Base-by-base conservation (phyloP, 139 green algal species). In the Picochlorum sp. region DNA sequence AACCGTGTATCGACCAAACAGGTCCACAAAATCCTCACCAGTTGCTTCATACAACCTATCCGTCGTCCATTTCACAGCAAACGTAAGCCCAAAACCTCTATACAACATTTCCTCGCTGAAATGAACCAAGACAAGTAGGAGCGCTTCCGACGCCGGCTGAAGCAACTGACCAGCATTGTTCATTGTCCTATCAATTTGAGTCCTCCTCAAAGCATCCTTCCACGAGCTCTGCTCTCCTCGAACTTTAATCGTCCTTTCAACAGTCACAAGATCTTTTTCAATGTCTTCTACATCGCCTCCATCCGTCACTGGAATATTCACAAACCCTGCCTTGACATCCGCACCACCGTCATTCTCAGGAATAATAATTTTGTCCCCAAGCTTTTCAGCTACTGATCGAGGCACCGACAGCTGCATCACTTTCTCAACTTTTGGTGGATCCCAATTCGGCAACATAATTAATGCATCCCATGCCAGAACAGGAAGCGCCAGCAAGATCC, bases 91-190 rank as follows among this genome's bases (percentile, higher is more conserved):
- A 18, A 86, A 65, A 6, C 67, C 81, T 6, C 81, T 62, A 66
- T 82, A 87, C 57, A 81, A 63, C 79, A 85, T 85, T 71, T 87
- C 81, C 26, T 82, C 76, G 9, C 70, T 78, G 45, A 76, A 41
- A 6, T 64, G 54, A 8, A 54, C 59, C 9, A 70, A 66, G 18
- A 61, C 54, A 57, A 79, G 41, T 45, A 85, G 61, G 68, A 76
- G 62, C 32, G 78, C 23, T 28, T 79, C 62, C 20, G 72, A 23
- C 4, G 66, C 65, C 18, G 69, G 52, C 8, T 32, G 21, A 44
- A 75, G 49, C 28, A 65, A n/a, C 11, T 51, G 60, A 4, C 69
- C 69, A 20, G 57, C 28, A 14, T 75, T 75, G 62, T 60, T 63
- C 6, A 37, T 37, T 9, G 50, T 61, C 59, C 49, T 63, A 65